Evolutionary conservation across 176 grass and related monocot species (phyloP).

Genomic region (Metroxylon sagu): DNA sequence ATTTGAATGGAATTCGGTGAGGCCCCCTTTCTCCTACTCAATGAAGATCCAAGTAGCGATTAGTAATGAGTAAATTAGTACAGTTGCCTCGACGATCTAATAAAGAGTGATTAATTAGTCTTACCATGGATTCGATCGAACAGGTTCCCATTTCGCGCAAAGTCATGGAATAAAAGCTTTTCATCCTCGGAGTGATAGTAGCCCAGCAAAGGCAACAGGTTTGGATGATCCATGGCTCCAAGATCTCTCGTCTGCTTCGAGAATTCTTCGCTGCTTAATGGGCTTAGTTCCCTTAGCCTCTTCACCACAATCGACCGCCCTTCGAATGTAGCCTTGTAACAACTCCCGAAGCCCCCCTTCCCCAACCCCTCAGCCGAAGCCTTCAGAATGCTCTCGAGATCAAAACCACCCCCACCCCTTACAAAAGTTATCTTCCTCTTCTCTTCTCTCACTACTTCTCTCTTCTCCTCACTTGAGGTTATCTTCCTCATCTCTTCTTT

Average conservation of each 20-base stretch:
- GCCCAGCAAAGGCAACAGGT: conserved; percentile 10
- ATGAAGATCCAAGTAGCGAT: background rate
- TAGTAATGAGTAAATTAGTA: no score
- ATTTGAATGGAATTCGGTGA: conserved; percentile 6
- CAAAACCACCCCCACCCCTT: background rate
- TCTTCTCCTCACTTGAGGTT: background rate
- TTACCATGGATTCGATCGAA: conserved; percentile 15
- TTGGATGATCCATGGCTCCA: conserved; percentile 9
- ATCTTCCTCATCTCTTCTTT: background rate
- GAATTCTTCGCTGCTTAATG: conserved; percentile 15
- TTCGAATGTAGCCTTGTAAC: conserved; percentile 11
- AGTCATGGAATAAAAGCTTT: conserved; percentile 13
- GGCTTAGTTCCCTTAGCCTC: conserved; percentile 9
- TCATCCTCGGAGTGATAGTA: conserved; percentile 1
- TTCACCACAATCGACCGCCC: conserved; percentile 7
- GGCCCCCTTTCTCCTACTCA: background rate
- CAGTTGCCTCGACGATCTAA: no score
- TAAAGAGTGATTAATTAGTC: background rate
- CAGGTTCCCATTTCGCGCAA: conserved; percentile 1
- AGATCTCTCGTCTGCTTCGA: background rate
- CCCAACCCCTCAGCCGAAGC: conserved; percentile 7
- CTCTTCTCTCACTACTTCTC: background rate
- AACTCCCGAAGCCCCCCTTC: conserved; percentile 11
- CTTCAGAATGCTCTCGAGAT: conserved; percentile 1
- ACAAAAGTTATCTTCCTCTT: conserved; percentile 6